phyloP scores from a whole-genome alignment of 2,329 filamentous ascomycete species.

The Aspergillus intermedius region DNA sequence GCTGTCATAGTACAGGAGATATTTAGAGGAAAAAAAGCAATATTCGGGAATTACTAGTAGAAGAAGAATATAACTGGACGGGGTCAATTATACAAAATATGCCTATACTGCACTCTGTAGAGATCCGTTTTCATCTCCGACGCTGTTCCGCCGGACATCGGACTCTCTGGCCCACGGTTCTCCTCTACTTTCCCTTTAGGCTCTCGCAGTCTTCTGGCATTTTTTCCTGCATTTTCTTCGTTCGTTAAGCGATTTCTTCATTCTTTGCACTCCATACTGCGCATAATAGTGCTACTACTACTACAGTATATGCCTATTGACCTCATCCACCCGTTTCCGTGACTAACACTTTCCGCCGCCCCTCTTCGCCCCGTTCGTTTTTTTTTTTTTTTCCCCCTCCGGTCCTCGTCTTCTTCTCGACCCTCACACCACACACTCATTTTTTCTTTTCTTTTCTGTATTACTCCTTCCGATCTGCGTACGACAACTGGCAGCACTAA shows the following conservation, averaged over 20 bases:
- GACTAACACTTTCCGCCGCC: slow-evolving; percentile 29
- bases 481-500: neutral
- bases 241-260: neutral
- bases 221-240: neutral
- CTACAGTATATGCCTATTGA: neutral
- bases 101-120: no score
- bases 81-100: neutral
- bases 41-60: neutral
- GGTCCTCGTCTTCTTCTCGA: slow-evolving; percentile 17
- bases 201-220: neutral
- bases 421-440: slow-evolving; percentile 3
- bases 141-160: neutral
- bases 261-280: neutral
- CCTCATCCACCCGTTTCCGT: slow-evolving; percentile 20
- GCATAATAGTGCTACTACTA: neutral
- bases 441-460: slow-evolving; percentile 10
- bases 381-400: slow-evolving; percentile 11
- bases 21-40: neutral
- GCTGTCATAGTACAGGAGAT: neutral
- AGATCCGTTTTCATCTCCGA: neutral
- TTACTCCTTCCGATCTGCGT: slow-evolving; percentile 4
- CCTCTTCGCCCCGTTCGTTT: slow-evolving; percentile 11
- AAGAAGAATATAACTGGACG: no score
- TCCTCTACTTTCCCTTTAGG: neutral
- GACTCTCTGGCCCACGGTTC: neutral